phyloP scores from a whole-genome alignment of 164 flowering plant species.

The Piper betle region DNA sequence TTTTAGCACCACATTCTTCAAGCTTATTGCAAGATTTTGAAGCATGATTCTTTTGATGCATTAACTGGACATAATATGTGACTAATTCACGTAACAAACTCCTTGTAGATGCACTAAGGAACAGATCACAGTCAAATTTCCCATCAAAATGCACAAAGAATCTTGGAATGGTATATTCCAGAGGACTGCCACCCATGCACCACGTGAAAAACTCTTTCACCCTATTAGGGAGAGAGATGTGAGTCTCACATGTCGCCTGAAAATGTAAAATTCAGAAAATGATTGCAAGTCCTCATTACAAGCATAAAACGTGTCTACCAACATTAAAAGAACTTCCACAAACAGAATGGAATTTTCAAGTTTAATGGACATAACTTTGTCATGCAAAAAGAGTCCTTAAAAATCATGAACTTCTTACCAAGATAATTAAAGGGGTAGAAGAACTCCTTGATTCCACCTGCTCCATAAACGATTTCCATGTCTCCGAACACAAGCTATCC shows the following conservation, averaged over 20 bases:
- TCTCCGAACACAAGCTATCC: constrained; percentile 13
- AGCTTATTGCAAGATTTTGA: constrained; percentile 6
- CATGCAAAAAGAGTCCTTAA: background rate
- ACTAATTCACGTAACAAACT: constrained; percentile 44
- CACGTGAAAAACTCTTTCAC: constrained; percentile 51
- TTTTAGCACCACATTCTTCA: constrained; percentile 10
- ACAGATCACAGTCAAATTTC: constrained; percentile 37
- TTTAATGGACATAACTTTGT: background rate
- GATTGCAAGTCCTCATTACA: background rate
- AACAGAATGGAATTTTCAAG: background rate
- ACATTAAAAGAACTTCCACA: background rate
- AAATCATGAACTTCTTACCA: constrained; percentile 37
- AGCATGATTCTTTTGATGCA: constrained; percentile 44
- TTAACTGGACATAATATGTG: constrained; percentile 49
- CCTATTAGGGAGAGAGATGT: constrained; percentile 41
- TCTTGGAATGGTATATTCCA: constrained; percentile 34
- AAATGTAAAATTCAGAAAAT: background rate
- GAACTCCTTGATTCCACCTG: constrained; percentile 57
- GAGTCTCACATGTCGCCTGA: constrained; percentile 86
- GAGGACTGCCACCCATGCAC: constrained; percentile 16
- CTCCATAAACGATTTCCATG: constrained; percentile 56
- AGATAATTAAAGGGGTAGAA: constrained; percentile 53
- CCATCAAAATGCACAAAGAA: constrained; percentile 49
- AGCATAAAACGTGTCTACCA: background rate
- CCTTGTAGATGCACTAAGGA: constrained; percentile 41